phyloP scores from a whole-genome alignment of 139 green algal genomes.

The Chlamydomonas asymmetrica region DNA sequence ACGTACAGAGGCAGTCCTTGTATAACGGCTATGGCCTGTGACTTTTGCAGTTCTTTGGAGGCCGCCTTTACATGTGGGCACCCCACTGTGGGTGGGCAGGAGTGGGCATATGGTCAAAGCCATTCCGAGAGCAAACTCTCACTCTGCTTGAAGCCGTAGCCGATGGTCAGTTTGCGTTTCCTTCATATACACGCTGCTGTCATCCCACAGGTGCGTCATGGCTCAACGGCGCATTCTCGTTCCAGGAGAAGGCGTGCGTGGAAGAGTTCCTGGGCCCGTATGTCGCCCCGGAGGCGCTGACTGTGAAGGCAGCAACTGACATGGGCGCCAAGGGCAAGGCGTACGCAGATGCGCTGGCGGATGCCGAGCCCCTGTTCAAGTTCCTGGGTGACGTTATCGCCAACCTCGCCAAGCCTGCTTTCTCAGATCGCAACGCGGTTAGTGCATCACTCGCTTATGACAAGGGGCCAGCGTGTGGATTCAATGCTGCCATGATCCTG shows the following conservation, averaged over 20 bases:
- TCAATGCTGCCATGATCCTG: too few species aligned
- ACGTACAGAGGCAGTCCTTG: background rate
- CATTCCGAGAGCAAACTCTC: background rate
- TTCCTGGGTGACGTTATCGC: too few species aligned
- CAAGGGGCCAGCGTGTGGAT: too few species aligned
- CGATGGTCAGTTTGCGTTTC: background rate
- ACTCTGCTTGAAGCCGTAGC: background rate
- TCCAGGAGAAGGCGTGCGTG: background rate
- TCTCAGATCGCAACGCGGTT: too few species aligned
- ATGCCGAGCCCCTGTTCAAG: slow-evolving; percentile 1
- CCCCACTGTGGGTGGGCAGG: background rate
- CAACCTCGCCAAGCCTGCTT: too few species aligned
- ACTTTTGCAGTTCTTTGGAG: background rate
- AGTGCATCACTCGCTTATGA: too few species aligned
- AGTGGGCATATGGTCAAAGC: background rate
- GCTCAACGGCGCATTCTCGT: slow-evolving; percentile 3
- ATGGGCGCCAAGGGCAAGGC: slow-evolving; percentile 10
- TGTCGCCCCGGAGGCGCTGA: background rate
- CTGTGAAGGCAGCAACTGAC: background rate
- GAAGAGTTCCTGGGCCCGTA: slow-evolving; percentile 14
- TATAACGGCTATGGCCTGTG: background rate
- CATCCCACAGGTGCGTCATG: slow-evolving; percentile 10
- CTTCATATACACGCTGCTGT: background rate
- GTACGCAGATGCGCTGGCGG: background rate
- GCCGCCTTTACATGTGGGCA: background rate